phyloP scores from a whole-genome alignment of 352 stramenopile species.

The Globisporangium yorkense region DNA sequence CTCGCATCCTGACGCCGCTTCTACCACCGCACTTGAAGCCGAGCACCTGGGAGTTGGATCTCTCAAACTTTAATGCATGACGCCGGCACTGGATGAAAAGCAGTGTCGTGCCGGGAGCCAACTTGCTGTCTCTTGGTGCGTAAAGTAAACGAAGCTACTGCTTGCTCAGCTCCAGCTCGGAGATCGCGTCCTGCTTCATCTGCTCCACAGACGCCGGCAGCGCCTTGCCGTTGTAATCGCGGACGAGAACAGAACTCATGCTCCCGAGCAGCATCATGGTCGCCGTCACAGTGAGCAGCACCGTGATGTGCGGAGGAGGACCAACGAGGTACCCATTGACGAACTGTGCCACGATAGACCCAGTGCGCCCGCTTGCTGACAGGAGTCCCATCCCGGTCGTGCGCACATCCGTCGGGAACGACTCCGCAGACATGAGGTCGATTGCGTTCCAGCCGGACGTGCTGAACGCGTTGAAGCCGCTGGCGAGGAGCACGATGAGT shows the following conservation, averaged over 20 bases:
- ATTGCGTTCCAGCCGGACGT: conserved; percentile 90
- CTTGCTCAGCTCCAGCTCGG: conserved; percentile 8
- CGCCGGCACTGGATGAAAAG: neutral
- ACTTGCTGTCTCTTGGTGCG: neutral
- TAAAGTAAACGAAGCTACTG: conserved; percentile 3
- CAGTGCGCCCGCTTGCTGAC: conserved; percentile 71
- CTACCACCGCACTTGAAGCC: conserved; percentile 4
- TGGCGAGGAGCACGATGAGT: conserved; percentile 76
- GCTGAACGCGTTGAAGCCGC: conserved; percentile 90
- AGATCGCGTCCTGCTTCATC: conserved; percentile 28
- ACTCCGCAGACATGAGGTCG: conserved; percentile 87
- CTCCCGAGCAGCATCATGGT: conserved; percentile 79
- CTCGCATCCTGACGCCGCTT: conserved; percentile 2
- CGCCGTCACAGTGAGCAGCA: conserved; percentile 68
- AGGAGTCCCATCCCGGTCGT: conserved; percentile 89
- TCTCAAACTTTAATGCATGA: conserved; percentile 57
- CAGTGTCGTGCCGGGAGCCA: neutral
- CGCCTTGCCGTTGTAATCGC: conserved; percentile 50
- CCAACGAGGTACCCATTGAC: conserved; percentile 84
- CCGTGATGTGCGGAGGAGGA: conserved; percentile 63
- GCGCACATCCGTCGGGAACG: conserved; percentile 87
- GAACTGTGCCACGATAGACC: conserved; percentile 89
- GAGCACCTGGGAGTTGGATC: conserved; percentile 49
- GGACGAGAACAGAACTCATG: conserved; percentile 46
- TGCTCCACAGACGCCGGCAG: conserved; percentile 53